phyloP scores from a whole-genome alignment of 768 basidiomycete species.

The Lentinula sp. region DNA sequence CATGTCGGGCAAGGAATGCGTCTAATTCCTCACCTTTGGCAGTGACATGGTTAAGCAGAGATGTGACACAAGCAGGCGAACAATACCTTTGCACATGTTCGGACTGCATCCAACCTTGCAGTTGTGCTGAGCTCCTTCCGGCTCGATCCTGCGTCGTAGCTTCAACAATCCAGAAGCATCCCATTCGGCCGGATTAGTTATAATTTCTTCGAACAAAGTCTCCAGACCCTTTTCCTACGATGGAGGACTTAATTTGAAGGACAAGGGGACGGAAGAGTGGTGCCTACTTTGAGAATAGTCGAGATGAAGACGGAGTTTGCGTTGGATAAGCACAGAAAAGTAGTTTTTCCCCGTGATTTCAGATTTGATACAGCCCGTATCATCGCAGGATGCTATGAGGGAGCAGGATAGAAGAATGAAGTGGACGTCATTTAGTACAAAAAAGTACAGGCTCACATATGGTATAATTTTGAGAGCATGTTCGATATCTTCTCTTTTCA shows the following conservation, averaged over 20 bases:
- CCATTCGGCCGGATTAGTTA: constrained; percentile 93
- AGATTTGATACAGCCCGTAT: constrained; percentile 76
- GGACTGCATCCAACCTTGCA: constrained; percentile 87
- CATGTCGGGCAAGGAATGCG: constrained; percentile 62
- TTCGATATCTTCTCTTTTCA: constrained; percentile 71
- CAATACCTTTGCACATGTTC: constrained; percentile 97
- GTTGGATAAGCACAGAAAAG: constrained; percentile 90
- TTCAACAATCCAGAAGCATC: constrained; percentile 62
- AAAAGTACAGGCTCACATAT: constrained; percentile 50
- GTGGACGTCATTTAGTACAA: not conserved
- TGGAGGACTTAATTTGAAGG: not conserved
- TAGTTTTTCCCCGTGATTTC: constrained; percentile 60
- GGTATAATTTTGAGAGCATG: constrained; percentile 76
- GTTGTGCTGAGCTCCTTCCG: constrained; percentile 68
- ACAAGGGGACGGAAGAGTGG: not conserved
- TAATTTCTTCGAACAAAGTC: constrained; percentile 71
- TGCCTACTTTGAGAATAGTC: constrained; percentile 74
- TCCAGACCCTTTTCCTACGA: constrained; percentile 68
- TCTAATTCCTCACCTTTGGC: constrained; percentile 84
- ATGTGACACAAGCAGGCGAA: not conserved
- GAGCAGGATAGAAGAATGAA: not conserved
- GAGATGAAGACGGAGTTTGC: constrained; percentile 89
- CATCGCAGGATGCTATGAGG: constrained; percentile 90
- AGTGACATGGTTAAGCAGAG: not conserved
- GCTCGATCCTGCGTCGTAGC: constrained; percentile 70